phyloP scores from a whole-genome alignment of 768 basidiomycete genomes.

The Lactarius sp. region DNA sequence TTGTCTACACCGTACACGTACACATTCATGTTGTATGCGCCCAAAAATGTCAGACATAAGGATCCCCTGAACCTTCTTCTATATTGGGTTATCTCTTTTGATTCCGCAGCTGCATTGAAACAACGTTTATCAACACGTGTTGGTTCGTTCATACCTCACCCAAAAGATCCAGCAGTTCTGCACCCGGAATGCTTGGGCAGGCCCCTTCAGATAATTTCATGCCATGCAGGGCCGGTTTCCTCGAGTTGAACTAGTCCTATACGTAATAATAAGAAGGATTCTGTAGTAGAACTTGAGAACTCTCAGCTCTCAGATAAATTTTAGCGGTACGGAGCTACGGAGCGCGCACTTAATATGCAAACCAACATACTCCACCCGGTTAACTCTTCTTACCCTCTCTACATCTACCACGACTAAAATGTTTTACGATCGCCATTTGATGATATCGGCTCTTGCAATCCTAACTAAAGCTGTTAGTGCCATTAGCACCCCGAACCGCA shows the following conservation, averaged over 20 bases:
- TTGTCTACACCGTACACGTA: slow-evolving; percentile 9
- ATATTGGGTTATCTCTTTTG: not conserved
- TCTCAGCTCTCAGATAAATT: too few species aligned
- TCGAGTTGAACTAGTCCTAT: not conserved
- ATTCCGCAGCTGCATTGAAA: slow-evolving; percentile 1
- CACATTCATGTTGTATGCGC: slow-evolving; percentile 30
- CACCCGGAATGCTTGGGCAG: not conserved
- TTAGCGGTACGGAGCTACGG: not conserved
- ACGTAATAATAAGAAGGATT: not conserved
- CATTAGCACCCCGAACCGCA: not conserved
- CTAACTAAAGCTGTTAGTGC: not conserved
- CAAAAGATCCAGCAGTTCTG: too few species aligned
- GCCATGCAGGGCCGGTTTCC: not conserved
- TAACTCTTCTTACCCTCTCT: not conserved
- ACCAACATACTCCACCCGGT: not conserved
- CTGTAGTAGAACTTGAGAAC: too few species aligned
- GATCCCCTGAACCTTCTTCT: not conserved
- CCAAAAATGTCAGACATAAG: slow-evolving; percentile 19
- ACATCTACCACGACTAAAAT: slow-evolving; percentile 18
- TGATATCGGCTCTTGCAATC: slow-evolving; percentile 21
- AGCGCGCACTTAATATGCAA: not conserved
- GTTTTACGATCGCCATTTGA: slow-evolving; percentile 24
- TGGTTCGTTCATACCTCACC: too few species aligned
- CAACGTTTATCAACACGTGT: slow-evolving; percentile 12
- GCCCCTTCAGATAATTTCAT: too few species aligned